Conservation (phyloP, 129 eudicot genomes). For the Lactuca saligna region DNA sequence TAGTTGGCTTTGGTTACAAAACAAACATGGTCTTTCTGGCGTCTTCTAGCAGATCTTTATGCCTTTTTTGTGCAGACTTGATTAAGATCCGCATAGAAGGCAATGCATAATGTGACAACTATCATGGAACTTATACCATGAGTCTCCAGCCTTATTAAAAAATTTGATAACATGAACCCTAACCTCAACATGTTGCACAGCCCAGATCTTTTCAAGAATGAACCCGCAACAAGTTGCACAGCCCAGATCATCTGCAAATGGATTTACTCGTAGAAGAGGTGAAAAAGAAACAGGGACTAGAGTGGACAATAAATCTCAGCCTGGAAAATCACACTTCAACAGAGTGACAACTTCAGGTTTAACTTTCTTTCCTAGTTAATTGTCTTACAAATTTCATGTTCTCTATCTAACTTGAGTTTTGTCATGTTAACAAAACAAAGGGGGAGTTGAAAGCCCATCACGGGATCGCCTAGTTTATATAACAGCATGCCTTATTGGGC, state of each 20-base stretch:
- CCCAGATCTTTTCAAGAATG: constrained; percentile 43
- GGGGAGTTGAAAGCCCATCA: constrained; percentile 55
- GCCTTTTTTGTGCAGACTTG: background rate
- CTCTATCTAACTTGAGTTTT: constrained; percentile 22
- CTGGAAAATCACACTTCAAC: constrained; percentile 60
- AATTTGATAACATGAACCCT: background rate
- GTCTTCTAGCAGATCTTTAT: constrained; percentile 8
- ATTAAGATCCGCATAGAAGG: constrained; percentile 1
- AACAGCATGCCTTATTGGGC: constrained; percentile 83
- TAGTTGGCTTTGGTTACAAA: background rate
- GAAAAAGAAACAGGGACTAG: constrained; percentile 64
- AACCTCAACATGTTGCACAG: background rate
- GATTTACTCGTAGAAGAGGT: constrained; percentile 55
- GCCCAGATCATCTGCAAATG: constrained; percentile 72
- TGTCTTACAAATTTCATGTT: background rate
- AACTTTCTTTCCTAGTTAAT: constrained; percentile 7
- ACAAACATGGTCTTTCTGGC: background rate
- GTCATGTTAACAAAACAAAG: constrained; percentile 53
- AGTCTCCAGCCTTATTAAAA: too few relatives aligned
- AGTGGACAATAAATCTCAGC: constrained; percentile 49
- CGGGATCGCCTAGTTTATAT: constrained; percentile 78
- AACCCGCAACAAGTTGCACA: constrained; percentile 75
- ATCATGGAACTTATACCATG: background rate
- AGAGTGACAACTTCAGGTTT: constrained; percentile 45
- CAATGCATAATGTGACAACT: background rate